Evolutionary conservation across 148 eudicot species (phyloP).

Genomic region (Vaccinium darrowii): DNA sequence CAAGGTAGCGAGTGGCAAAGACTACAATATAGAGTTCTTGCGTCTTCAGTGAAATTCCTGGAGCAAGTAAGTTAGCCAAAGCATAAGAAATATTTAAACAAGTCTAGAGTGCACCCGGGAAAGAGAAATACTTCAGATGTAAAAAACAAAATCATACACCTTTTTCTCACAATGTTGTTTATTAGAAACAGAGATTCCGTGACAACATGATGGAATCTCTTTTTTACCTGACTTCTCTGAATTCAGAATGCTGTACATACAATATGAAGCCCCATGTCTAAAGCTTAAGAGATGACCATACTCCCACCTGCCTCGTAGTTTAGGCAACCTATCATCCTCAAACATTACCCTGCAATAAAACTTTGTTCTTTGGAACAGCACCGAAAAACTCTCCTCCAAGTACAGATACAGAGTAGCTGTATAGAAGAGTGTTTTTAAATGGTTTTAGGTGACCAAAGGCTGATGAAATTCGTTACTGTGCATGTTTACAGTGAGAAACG

Average conservation of each 20-base stretch:
- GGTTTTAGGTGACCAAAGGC: neutral
- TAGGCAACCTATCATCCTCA: neutral
- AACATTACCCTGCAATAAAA: neutral
- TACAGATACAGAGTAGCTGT: neutral
- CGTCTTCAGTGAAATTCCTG: constrained; percentile 62
- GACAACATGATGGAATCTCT: neutral
- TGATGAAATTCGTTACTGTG: neutral
- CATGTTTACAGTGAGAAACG: neutral
- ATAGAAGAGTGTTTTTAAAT: neutral
- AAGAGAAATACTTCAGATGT: neutral
- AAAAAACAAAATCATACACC: neutral
- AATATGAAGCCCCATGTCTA: neutral
- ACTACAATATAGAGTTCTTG: constrained; percentile 55
- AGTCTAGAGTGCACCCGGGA: neutral
- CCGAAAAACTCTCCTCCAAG: neutral
- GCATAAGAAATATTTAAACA: neutral
- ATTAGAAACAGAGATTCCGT: neutral
- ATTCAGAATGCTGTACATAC: neutral
- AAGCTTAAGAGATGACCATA: neutral
- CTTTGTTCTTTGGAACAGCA: neutral
- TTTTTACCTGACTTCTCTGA: neutral
- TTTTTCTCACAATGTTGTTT: neutral
- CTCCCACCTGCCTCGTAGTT: neutral
- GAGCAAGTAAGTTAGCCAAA: constrained; percentile 12
- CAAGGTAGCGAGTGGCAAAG: constrained; percentile 50